phyloP scores from a whole-genome alignment of 768 basidiomycete species.

The Leccinum longicurvipes region DNA sequence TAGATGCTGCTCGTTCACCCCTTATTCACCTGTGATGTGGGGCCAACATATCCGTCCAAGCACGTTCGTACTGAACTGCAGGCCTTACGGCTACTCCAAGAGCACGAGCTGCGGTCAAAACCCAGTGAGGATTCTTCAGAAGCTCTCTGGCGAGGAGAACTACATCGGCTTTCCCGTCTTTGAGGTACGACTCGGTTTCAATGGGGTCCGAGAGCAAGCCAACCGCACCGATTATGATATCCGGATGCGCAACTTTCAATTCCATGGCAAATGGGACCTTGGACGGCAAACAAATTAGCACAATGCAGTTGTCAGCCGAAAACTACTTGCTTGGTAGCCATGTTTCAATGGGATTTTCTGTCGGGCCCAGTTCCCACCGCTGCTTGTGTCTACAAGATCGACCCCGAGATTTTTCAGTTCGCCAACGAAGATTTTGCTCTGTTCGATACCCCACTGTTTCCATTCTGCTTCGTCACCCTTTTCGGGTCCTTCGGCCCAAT shows the following conservation, averaged over 20 bases:
- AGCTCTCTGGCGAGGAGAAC: constrained; percentile 67
- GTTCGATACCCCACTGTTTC: constrained; percentile 76
- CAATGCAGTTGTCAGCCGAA: not conserved
- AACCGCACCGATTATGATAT: constrained; percentile 57
- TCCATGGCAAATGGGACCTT: constrained; percentile 69
- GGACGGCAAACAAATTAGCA: not conserved
- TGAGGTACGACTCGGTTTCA: constrained; percentile 60
- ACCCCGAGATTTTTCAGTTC: constrained; percentile 60
- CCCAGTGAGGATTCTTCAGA: constrained; percentile 64
- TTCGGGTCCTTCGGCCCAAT: constrained; percentile 62
- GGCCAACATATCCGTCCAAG: constrained; percentile 43
- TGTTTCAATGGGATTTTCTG: constrained; percentile 54
- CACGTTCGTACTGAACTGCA: constrained; percentile 70
- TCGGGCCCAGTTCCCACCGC: constrained; percentile 60
- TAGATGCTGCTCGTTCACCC: not conserved
- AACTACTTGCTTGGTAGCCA: constrained; percentile 55
- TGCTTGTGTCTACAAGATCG: constrained; percentile 73
- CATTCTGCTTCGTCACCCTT: constrained; percentile 51
- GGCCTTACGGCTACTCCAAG: constrained; percentile 64
- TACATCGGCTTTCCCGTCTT: constrained; percentile 65
- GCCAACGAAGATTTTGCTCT: constrained; percentile 57
- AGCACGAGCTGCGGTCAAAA: constrained; percentile 56
- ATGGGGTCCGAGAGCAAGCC: constrained; percentile 67
- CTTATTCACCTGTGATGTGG: not conserved
- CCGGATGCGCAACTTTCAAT: constrained; percentile 57